Evolutionary conservation across 208 protist species (phyloP).

Genomic region (Crithidia sp.): DNA sequence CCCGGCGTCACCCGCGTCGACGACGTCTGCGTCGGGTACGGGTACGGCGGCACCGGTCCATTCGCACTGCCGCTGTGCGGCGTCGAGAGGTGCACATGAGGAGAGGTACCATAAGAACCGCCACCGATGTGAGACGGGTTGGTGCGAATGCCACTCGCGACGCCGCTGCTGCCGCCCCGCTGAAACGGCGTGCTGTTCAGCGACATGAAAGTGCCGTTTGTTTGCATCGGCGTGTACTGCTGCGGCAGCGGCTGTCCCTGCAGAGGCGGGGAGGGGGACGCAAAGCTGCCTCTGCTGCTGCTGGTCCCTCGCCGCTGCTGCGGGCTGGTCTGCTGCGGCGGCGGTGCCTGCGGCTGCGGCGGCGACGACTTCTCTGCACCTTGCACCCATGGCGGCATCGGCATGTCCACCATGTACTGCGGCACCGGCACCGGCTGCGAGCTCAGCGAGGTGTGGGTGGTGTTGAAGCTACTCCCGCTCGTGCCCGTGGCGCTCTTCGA

Average conservation of each 20-base stretch:
- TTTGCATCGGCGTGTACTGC: not conserved
- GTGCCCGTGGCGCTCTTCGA: not conserved
- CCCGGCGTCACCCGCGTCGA: not conserved
- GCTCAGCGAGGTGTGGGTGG: slow-evolving; percentile 4
- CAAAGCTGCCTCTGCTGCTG: not conserved
- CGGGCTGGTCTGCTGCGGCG: not conserved
- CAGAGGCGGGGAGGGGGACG: not conserved
- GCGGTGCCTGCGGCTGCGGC: slow-evolving; percentile 4
- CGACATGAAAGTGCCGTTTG: not conserved
- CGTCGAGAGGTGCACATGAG: not conserved
- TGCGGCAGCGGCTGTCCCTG: not conserved
- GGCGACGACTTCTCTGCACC: not conserved
- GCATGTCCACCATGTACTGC: slow-evolving; percentile 12
- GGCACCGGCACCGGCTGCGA: slow-evolving; percentile 9
- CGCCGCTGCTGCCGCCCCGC: not conserved
- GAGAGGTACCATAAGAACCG: not conserved
- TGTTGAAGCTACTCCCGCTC: not conserved
- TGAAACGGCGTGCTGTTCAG: not conserved
- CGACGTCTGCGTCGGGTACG: not conserved
- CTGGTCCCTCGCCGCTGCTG: not conserved
- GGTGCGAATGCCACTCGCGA: too few species aligned
- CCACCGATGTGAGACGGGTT: too few species aligned
- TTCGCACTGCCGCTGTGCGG: not conserved
- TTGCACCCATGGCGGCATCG: slow-evolving; percentile 8
- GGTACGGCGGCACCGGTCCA: not conserved